Base-by-base conservation (phyloP, 495 filamentous ascomycete genomes). In the Annulohypoxylon stygium region DNA sequence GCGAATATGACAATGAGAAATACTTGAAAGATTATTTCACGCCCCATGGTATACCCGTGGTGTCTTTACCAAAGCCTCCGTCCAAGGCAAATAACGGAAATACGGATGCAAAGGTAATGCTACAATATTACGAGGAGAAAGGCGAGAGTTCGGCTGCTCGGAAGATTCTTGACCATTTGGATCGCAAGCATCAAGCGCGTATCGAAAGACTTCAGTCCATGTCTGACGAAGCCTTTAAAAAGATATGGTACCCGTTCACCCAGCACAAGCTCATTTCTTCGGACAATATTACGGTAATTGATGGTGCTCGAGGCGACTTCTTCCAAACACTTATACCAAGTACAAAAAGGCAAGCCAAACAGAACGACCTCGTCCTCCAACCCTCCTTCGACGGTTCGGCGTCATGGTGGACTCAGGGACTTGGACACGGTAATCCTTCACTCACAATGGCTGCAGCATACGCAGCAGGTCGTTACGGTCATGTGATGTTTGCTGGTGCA, bases 361-460 rank as follows among this genome's bases (percentile, higher is more conserved):
- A 53, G 36, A 8, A 59, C 51, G 11, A 67, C 20, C 62, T 75
- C 23, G 16, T 89, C 11, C 79, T 94, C 0, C 81, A 80, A 25
- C 85, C 91, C 8, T 89, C 89, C 0, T 93, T 94, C 57, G 92
- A 95, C 66, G 92, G 88, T 18, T 93, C 92, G 0, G 92, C 91
- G 16, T 93, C 92, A 0, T 95, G 92, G 92, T 95, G 92, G 92
- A 94, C 92, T 0, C 92, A 95, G 79, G 92, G 92, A 8, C 84
- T 95, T 4, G 92, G 92, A 7, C 92, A 95, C 71, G 91, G 88
- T 12, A 92, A 91, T 69, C 88, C 91, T 0, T 78, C 82, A 0
- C 83, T 95, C 4, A 83, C 91, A 7, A 84, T 93, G 5, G 87
- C 90, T 0, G 91, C 91, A 3, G 91, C 92, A 1, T 91, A 93